Evolutionary conservation across 2,329 filamentous ascomycete genomes (phyloP).

Genomic region (Monosporascus sp.): DNA sequence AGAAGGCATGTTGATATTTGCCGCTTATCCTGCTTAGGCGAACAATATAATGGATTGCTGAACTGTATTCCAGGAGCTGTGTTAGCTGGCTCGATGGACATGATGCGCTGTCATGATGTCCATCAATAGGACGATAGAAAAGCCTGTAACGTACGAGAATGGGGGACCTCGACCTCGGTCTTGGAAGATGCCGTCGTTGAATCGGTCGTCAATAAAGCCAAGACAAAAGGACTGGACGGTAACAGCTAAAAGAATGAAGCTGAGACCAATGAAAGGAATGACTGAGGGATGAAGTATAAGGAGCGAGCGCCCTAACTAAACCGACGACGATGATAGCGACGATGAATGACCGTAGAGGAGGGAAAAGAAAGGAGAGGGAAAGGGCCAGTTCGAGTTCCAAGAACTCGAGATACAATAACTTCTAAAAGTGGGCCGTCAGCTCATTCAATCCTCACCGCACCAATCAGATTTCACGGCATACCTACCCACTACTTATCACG

Average conservation of each 20-base stretch:
- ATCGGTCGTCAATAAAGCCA: constrained; percentile 10
- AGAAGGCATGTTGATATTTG: constrained; percentile 22
- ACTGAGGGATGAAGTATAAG: constrained; percentile 32
- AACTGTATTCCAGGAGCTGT: constrained; percentile 13
- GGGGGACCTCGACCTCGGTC: constrained; percentile 19
- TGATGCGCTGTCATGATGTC: background rate
- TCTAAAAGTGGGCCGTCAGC: too few relatives aligned
- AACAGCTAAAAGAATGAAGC: constrained; percentile 42
- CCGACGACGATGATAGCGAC: constrained; percentile 27
- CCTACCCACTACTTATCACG: background rate
- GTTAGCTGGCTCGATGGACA: constrained; percentile 11
- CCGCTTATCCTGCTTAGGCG: constrained; percentile 10
- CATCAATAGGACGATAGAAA: background rate
- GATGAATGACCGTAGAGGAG: constrained; percentile 29
- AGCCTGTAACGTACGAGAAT: constrained; percentile 20
- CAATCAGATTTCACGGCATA: too few relatives aligned
- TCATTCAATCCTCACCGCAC: too few relatives aligned
- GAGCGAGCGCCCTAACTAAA: constrained; percentile 21
- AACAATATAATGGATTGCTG: constrained; percentile 16
- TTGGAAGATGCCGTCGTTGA: constrained; percentile 17
- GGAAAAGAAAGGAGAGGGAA: constrained; percentile 17
- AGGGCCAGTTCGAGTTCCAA: constrained; percentile 12
- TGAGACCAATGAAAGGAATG: constrained; percentile 34
- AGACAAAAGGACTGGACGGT: constrained; percentile 38
- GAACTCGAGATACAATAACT: background rate